phyloP scores from a whole-genome alignment of 495 filamentous ascomycete species.

The Lophiotrema nucula region DNA sequence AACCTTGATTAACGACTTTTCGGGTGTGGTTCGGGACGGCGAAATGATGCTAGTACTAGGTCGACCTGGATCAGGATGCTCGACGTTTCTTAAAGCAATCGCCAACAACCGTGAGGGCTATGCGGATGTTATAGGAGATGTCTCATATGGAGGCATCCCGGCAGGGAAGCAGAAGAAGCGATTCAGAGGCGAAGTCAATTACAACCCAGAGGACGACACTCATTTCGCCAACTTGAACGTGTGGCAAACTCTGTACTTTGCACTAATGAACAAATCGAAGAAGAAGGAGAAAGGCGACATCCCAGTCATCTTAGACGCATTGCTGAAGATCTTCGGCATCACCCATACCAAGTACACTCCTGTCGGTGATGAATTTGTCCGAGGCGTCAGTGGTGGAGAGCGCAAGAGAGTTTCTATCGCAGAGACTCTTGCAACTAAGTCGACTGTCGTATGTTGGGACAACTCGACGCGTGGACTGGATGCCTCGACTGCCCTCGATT shows the following conservation, averaged over 20 bases:
- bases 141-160: slow-evolving; percentile 74
- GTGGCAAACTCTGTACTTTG: slow-evolving; percentile 78
- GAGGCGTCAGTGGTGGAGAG: slow-evolving; percentile 72
- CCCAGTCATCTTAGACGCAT: slow-evolving; percentile 60
- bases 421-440: slow-evolving; percentile 66
- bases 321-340: slow-evolving; percentile 75
- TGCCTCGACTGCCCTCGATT: slow-evolving; percentile 76
- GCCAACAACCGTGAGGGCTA: slow-evolving; percentile 67
- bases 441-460: slow-evolving; percentile 64
- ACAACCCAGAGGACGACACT: slow-evolving; percentile 78
- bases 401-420: slow-evolving; percentile 64
- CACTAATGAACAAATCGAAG: slow-evolving; percentile 79
- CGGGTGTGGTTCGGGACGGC: slow-evolving; percentile 73
- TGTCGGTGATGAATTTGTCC: slow-evolving; percentile 80
- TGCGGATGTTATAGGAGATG: slow-evolving; percentile 66
- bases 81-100: slow-evolving; percentile 75
- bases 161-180: slow-evolving; percentile 64
- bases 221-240: slow-evolving; percentile 79
- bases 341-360: slow-evolving; percentile 76
- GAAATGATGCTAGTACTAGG: slow-evolving; percentile 86
- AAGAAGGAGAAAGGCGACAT: slow-evolving; percentile 67
- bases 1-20: slow-evolving; percentile 73
- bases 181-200: slow-evolving; percentile 79
- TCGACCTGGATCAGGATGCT: slow-evolving; percentile 75
- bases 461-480: slow-evolving; percentile 83